Percentiles rank a stretch among this genome's conserved stretches.
These are phyloP conservation scores for Phaeophleospora eucalypticola DNA, from an alignment of 2,329 filamentous ascomycete species.

Conservation along the genomic window DNA sequence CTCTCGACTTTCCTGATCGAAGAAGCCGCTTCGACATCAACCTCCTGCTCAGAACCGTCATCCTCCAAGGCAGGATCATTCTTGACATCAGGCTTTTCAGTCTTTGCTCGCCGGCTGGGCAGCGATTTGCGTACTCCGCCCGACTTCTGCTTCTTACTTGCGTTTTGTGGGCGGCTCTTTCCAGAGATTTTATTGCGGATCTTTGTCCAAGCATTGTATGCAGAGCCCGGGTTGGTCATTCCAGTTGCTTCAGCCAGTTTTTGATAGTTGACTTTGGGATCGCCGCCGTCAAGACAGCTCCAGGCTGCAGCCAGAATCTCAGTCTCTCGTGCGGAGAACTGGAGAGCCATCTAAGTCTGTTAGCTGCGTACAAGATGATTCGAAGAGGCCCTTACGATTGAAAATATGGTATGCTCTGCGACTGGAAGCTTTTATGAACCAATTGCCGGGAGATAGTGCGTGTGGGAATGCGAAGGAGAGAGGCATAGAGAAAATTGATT, in stretches of 20 bases:
- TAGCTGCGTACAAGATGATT: no score
- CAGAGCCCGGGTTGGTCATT: constrained; percentile 8
- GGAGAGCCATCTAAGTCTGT: background rate
- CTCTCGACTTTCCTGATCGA: background rate
- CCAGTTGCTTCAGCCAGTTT: constrained; percentile 8
- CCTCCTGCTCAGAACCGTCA: no score
- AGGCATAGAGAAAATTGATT: no score
- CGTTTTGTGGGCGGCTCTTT: background rate
- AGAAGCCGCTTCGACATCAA: background rate
- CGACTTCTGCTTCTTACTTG: background rate
- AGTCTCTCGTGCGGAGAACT: constrained; percentile 5
- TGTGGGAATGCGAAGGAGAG: no score
- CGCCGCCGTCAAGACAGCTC: constrained; percentile 8
- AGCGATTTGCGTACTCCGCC: background rate
- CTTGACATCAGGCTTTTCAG: background rate
- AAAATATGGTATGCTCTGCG: no score
- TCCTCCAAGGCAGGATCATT: no score
- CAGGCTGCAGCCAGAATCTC: constrained; percentile 8
- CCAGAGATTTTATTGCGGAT: constrained; percentile 6
- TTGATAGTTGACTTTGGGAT: constrained; percentile 10
- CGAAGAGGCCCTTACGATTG: no score
- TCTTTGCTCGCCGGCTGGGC: background rate
- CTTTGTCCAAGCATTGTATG: constrained; percentile 9
- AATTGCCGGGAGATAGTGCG: no score
- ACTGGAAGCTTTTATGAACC: no score